Evolutionary conservation across 495 filamentous ascomycete species (phyloP).

Genomic region (Hypoxylon crocopeplum): DNA sequence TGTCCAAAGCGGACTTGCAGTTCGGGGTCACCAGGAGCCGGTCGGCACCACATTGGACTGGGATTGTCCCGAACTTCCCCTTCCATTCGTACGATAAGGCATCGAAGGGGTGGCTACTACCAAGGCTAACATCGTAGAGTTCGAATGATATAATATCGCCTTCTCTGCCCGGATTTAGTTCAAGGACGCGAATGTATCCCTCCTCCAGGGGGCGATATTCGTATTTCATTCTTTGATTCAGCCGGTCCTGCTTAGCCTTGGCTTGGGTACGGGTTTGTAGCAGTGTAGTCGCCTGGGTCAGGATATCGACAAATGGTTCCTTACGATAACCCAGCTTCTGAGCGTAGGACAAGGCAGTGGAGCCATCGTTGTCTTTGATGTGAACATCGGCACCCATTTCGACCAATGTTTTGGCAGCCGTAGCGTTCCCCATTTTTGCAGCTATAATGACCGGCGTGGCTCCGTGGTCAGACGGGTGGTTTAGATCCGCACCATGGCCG

Average conservation of each 20-base stretch:
- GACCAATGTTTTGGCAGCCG: not conserved
- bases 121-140: not conserved
- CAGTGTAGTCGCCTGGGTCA: not conserved
- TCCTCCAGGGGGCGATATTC: not conserved
- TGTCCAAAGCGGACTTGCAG: too few relatives aligned
- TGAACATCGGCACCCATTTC: slow-evolving; percentile 1
- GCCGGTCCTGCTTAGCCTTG: not conserved
- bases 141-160: not conserved
- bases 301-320: not conserved
- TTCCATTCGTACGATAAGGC: slow-evolving; percentile 1
- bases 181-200: not conserved
- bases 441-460: not conserved
- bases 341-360: not conserved
- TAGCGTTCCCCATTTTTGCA: not conserved
- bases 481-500: not conserved
- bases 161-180: not conserved
- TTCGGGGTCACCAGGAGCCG: too few relatives aligned
- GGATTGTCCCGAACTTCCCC: not conserved
- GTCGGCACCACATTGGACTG: not conserved
- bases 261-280: not conserved
- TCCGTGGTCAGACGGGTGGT: not conserved
- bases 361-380: not conserved
- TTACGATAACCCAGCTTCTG: not conserved
- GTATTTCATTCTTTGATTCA: not conserved
- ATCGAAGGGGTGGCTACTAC: not conserved